A percentile compares a stretch with the other conserved stretches of the same genome.
phyloP scores from a whole-genome alignment of 2,329 filamentous ascomycete species.

The Calonectria leucothoes region DNA sequence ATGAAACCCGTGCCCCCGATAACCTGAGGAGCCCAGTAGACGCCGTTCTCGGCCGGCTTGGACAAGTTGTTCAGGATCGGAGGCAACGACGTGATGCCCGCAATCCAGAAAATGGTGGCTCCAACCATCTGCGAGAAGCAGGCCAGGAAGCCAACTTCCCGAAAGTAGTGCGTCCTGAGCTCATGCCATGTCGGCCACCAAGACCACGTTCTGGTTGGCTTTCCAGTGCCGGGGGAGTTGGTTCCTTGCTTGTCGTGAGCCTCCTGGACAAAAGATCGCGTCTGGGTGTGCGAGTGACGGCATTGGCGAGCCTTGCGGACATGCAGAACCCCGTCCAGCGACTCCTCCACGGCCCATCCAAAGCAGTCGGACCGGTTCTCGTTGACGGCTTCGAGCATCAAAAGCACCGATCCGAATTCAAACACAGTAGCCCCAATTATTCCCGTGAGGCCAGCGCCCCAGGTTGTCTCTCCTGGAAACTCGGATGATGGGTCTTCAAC shows the following conservation, averaged over 20 bases:
- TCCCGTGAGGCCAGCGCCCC: slow-evolving; percentile 70
- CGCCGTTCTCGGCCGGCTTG: slow-evolving; percentile 53
- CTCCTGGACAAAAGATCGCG: slow-evolving; percentile 32
- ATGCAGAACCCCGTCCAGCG: slow-evolving; percentile 29
- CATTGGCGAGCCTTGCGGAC: slow-evolving; percentile 31
- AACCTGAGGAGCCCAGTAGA: slow-evolving; percentile 71
- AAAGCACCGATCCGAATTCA: slow-evolving; percentile 70
- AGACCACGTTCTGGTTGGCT: slow-evolving; percentile 56
- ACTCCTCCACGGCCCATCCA: slow-evolving; percentile 71
- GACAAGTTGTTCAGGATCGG: slow-evolving; percentile 59
- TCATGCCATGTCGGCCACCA: slow-evolving; percentile 71
- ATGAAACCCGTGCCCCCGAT: slow-evolving; percentile 73
- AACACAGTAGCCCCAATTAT: slow-evolving; percentile 78
- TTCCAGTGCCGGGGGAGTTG: not conserved
- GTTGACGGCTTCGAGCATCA: slow-evolving; percentile 77
- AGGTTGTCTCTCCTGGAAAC: slow-evolving; percentile 64
- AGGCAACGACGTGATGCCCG: slow-evolving; percentile 70
- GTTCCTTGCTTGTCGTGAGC: not conserved
- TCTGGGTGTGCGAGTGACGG: slow-evolving; percentile 43
- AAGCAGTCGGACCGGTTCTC: slow-evolving; percentile 74
- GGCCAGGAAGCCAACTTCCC: slow-evolving; percentile 68
- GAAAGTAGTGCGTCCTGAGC: slow-evolving; percentile 67
- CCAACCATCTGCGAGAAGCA: slow-evolving; percentile 66
- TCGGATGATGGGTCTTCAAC: slow-evolving; percentile 61
- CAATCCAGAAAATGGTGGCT: slow-evolving; percentile 73